Conservation (phyloP, 2,329 filamentous ascomycete genomes). For the Stachybotrys chlorohalonatus region DNA sequence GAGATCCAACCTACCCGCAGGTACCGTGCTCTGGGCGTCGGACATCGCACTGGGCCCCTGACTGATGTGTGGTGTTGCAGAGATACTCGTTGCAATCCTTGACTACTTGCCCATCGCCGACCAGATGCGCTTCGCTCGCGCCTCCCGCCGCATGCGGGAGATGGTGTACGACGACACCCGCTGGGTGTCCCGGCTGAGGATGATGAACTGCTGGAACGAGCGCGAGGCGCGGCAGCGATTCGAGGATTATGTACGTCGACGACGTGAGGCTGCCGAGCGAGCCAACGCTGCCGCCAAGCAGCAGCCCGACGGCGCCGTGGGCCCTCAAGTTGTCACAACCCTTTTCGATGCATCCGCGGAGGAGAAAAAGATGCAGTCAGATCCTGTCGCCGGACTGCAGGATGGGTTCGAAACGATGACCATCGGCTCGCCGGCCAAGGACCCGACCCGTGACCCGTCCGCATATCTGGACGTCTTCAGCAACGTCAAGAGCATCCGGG, state of each 20-base stretch:
- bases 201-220: conserved; percentile 91
- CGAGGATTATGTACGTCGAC: conserved; percentile 58
- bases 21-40: conserved; percentile 32
- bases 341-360: conserved; percentile 67
- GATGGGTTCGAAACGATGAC: conserved; percentile 78
- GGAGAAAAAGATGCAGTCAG: conserved; percentile 44
- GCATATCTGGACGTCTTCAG: conserved; percentile 62
- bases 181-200: conserved; percentile 80
- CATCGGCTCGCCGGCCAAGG: conserved; percentile 35
- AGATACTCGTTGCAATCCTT: conserved; percentile 80
- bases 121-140: conserved; percentile 74
- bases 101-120: conserved; percentile 83
- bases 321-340: conserved; percentile 32
- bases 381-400: conserved; percentile 19
- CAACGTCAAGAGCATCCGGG: conserved; percentile 67
- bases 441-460: conserved; percentile 48
- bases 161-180: conserved; percentile 98
- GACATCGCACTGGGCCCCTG: not conserved
- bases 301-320: conserved; percentile 4
- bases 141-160: conserved; percentile 80
- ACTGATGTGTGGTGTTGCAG: conserved; percentile 30
- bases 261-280: conserved; percentile 42
- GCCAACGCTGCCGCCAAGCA: conserved; percentile 11
- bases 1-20: conserved; percentile 73
- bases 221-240: conserved; percentile 70